Evolutionary conservation across 2,329 filamentous ascomycete genomes (phyloP), one percentile per base, ranked within the genome.

Genomic region (Chaetomium olivaceum): DNA sequence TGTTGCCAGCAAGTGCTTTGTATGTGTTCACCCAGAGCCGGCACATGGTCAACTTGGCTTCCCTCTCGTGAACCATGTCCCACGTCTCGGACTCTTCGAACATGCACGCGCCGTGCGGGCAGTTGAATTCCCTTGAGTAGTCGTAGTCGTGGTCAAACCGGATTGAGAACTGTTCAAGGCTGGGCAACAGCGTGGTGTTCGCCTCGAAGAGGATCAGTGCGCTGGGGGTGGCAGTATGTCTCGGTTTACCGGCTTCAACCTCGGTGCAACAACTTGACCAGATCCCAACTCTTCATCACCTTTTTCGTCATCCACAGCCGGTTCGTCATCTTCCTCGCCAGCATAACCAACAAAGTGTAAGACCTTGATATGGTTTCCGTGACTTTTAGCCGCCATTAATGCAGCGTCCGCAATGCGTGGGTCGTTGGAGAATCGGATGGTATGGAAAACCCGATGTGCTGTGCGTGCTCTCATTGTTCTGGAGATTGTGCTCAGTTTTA

Each of bases 351-450:
- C 46, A 50, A 50, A 50, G 46, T n/a, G 46, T n/a, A 50, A 21
- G 46, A 50, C 46, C 46, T 50, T 50, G 46, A 50, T 23, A 50
- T 50, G 46, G 46, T 11, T 9, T n/a, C 46, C 46, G 46, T 50
- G 46, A 9, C 23, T 50, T n/a, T 50, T 50, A 14, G n/a, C 46
- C 19, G 46, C 46, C 46, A 50, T n/a, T n/a, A 50, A 14, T 23
- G 46, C 46, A 50, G 46, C 46, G 46, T 50, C 46, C 19, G 46
- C 46, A 50, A 50, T 50, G 19, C 46, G 46, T 11, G 46, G 21
- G 46, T 50, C 46, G n/a, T 50, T 50, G 46, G 46, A 50, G 46
- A 50, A 50, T 50, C 46, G 46, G 46, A 50, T n/a, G 46, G 46
- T 50, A 50, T 50, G 46, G n/a, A 50, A 50, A n/a, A 50, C 46